phyloP scores from a whole-genome alignment of 2,329 filamentous ascomycete species.

The Paecilomyces formosus region DNA sequence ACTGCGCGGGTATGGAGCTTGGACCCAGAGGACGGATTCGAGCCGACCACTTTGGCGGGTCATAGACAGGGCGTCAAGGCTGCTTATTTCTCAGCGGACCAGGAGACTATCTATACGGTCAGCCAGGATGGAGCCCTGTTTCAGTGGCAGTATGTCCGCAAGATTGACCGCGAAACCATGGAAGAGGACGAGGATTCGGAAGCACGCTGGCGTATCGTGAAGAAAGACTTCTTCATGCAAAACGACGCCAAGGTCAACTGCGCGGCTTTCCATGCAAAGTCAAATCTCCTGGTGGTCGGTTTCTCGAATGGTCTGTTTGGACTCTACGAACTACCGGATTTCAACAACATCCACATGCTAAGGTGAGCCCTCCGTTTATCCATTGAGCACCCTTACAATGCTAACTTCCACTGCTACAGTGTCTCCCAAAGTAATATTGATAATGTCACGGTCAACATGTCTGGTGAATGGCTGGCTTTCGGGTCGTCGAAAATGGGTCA shows the following conservation, averaged over 20 bases:
- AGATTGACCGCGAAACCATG: slow-evolving; percentile 53
- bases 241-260: slow-evolving; percentile 80
- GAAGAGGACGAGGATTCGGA: slow-evolving; percentile 58
- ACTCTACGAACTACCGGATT: slow-evolving; percentile 91
- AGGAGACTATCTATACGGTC: slow-evolving; percentile 92
- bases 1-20: slow-evolving; percentile 94
- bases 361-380: slow-evolving; percentile 29
- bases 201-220: slow-evolving; percentile 82
- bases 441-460: slow-evolving; percentile 86
- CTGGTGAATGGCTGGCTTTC: slow-evolving; percentile 94
- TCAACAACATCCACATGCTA: slow-evolving; percentile 85
- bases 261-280: slow-evolving; percentile 77
- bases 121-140: slow-evolving; percentile 98
- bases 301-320: slow-evolving; percentile 94
- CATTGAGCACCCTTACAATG: not conserved
- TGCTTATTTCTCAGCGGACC: slow-evolving; percentile 95
- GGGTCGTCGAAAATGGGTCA: slow-evolving; percentile 92
- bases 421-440: slow-evolving; percentile 97
- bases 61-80: slow-evolving; percentile 84
- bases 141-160: slow-evolving; percentile 73
- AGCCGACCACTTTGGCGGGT: slow-evolving; percentile 80
- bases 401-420: slow-evolving; percentile 51
- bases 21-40: slow-evolving; percentile 77
- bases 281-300: slow-evolving; percentile 89
- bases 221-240: slow-evolving; percentile 91